phyloP scores from a whole-genome alignment of 2,329 filamentous ascomycete genomes.

The Cytospora schulzeri region DNA sequence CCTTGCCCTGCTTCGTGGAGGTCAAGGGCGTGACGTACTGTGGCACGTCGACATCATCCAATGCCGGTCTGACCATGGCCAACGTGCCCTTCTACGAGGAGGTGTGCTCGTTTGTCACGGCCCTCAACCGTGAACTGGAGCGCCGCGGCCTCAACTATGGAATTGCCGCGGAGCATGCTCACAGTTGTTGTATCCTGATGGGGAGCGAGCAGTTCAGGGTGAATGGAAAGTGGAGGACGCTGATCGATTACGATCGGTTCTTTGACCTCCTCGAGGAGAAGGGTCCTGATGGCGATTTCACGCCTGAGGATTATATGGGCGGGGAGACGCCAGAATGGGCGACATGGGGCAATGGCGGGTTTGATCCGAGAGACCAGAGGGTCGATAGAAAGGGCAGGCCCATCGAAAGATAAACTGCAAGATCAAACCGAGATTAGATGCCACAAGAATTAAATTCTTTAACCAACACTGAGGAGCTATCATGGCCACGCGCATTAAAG shows the following conservation, averaged over 20 bases:
- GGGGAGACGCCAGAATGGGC: constrained; percentile 89
- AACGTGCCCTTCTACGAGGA: constrained; percentile 97
- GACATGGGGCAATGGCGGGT: constrained; percentile 90
- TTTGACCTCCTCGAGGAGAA: constrained; percentile 79
- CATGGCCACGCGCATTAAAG: too few species aligned
- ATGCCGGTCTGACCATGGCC: constrained; percentile 90
- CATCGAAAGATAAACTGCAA: constrained; percentile 46
- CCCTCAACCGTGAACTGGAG: constrained; percentile 69
- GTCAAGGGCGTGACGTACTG: constrained; percentile 98
- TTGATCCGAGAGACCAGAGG: constrained; percentile 85
- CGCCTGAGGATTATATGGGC: constrained; percentile 88
- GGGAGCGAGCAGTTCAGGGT: constrained; percentile 79
- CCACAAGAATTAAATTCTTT: not conserved
- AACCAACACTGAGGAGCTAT: not conserved
- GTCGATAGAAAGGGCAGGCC: constrained; percentile 84
- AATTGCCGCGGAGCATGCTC: constrained; percentile 91
- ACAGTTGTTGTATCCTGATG: constrained; percentile 89
- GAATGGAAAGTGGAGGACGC: constrained; percentile 82
- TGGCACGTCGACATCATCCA: constrained; percentile 81
- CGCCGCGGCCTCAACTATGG: constrained; percentile 78
- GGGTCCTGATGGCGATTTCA: constrained; percentile 68
- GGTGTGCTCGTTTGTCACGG: constrained; percentile 78
- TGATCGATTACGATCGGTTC: constrained; percentile 88
- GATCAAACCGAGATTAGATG: not conserved
- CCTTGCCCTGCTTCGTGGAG: constrained; percentile 89